Evolutionary conservation across 139 green algal genomes (phyloP).

Genomic region (Penium margaritaceum): DNA sequence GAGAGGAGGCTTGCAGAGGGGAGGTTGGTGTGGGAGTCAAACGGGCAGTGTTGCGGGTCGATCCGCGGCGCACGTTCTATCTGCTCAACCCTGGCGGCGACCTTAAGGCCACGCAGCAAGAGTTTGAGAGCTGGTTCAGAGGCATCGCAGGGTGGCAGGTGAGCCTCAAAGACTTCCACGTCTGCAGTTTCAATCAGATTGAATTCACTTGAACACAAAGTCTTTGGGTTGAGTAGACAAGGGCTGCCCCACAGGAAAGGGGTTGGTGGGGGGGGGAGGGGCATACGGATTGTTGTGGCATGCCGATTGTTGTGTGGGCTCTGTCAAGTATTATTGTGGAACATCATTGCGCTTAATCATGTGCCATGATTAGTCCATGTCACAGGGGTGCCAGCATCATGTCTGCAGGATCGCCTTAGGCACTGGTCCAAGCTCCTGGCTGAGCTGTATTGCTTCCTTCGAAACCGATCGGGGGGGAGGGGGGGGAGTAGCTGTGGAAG

Average conservation of each 20-base stretch:
- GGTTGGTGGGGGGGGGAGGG: neutral
- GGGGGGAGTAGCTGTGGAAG: no score
- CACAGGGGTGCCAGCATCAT: no score
- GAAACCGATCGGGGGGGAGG: no score
- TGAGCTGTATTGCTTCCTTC: neutral
- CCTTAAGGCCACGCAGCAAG: slow-evolving; percentile 64
- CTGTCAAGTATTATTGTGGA: neutral
- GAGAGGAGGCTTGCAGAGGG: neutral
- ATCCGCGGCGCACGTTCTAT: slow-evolving; percentile 56
- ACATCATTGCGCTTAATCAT: no score
- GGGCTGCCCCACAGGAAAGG: no score
- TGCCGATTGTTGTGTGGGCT: neutral
- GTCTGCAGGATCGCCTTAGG: no score
- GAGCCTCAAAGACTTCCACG: neutral
- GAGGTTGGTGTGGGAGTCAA: neutral
- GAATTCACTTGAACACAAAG: neutral
- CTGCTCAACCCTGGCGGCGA: slow-evolving; percentile 81
- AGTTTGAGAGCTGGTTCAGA: slow-evolving; percentile 67
- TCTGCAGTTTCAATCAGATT: neutral
- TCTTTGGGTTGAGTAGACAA: no score
- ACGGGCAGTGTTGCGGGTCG: neutral
- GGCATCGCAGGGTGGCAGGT: slow-evolving; percentile 63
- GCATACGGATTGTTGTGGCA: neutral
- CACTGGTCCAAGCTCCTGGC: no score
- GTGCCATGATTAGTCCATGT: no score